Base-by-base conservation (phyloP, 768 basidiomycete genomes). In the Suillus sp. region DNA sequence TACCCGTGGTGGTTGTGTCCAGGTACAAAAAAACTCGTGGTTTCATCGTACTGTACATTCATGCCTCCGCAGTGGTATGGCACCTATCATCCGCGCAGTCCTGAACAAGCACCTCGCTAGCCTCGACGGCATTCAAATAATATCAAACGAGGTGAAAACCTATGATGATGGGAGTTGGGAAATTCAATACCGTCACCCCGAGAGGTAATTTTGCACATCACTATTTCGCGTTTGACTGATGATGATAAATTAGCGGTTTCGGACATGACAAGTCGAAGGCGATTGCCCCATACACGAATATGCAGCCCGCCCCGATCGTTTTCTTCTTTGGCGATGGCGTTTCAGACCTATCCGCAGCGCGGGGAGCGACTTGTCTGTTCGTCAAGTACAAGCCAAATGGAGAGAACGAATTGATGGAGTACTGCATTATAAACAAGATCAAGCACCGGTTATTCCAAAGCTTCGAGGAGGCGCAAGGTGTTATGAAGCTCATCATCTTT, bases 251-350 rank as follows among this genome's bases (percentile, higher is more conserved):
- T 35, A 94, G 93, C 70, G 87, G 85, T 1, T 98, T 85, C 70
- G 97, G 97, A 0, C 97, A 99, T 73, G 97, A 99, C 78, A 99
- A 99, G 78, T 94, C 92, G 8, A 90, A 89, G 68, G 94, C 96
- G 2, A 98, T 99, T 68, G 79, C 96, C 38, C 96, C 93, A 0
- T 99, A 98, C 78, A 82, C 88, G n/a, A 78, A 81, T 47, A 81
- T 96, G 48, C 68, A 79, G 7, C 73, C 85, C 54, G 86, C 88
- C 5, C 96, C 97, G 2, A 88, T 84, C 2, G 80, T 96, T 11
- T 96, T 99, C 78, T 99, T 97, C 85, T 96, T 97, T 66, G 97
- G 97, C 0, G 97, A 99, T 73, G 97, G 97, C 38, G 97, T 97
- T 57, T 95, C 93, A 62, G 95, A 97, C 74, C 85, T 97, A 76